Conservation (phyloP, 2,329 filamentous ascomycete genomes). For the Xylariaceae sp. region DNA sequence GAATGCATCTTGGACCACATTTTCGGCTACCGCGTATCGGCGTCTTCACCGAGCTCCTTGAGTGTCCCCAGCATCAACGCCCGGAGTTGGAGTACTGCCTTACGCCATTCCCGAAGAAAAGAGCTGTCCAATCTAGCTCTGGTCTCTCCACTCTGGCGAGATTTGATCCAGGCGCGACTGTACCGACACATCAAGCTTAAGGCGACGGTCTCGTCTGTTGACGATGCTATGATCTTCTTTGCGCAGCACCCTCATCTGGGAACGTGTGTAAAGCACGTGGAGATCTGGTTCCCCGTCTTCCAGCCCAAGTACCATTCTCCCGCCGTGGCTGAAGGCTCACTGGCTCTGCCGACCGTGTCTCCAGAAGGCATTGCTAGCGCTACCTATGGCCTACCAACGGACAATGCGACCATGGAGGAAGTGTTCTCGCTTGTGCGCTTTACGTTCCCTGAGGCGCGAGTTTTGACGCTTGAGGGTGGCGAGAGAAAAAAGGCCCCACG, state of each 20-base stretch:
- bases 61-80: slow-evolving; percentile 47
- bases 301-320: slow-evolving; percentile 48
- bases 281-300: slow-evolving; percentile 74
- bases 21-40: slow-evolving; percentile 62
- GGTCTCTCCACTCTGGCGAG: slow-evolving; percentile 58
- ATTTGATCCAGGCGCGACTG: slow-evolving; percentile 63
- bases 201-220: slow-evolving; percentile 59
- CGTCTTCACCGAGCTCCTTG: slow-evolving; percentile 51
- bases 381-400: slow-evolving; percentile 53
- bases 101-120: slow-evolving; percentile 62
- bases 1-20: slow-evolving; percentile 66
- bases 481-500: slow-evolving; percentile 70
- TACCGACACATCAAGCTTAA: slow-evolving; percentile 74
- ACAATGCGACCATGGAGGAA: slow-evolving; percentile 66
- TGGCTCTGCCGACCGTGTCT: slow-evolving; percentile 48
- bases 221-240: slow-evolving; percentile 58
- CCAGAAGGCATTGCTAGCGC: slow-evolving; percentile 52
- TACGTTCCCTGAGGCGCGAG: slow-evolving; percentile 55
- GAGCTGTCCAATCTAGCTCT: slow-evolving; percentile 62
- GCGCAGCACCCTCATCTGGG: slow-evolving; percentile 52
- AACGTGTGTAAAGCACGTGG: slow-evolving; percentile 63
- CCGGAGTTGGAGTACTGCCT: slow-evolving; percentile 57
- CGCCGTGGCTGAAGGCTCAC: slow-evolving; percentile 38
- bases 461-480: slow-evolving; percentile 70
- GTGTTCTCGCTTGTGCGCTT: slow-evolving; percentile 59